phyloP scores from a whole-genome alignment of 192 early-diverging fungal species.

The Linnemannia zychae region DNA sequence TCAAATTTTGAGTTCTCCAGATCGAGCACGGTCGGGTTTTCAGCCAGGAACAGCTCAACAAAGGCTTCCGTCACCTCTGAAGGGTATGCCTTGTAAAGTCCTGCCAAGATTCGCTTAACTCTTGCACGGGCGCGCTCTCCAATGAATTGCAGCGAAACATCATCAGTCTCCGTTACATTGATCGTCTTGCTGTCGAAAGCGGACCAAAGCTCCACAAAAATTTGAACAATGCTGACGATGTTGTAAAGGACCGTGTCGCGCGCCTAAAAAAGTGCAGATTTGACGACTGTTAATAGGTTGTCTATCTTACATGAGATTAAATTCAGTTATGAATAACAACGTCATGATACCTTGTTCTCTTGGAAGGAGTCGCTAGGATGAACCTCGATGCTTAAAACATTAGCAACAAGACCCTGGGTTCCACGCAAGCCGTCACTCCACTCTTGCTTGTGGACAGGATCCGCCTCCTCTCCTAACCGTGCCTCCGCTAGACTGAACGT shows the following conservation, averaged over 20 bases:
- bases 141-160: constrained; percentile 58
- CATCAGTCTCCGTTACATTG: constrained; percentile 19
- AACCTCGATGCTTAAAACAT: constrained; percentile 44
- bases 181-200: constrained; percentile 54
- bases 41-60: constrained; percentile 76
- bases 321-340: neutral
- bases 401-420: constrained; percentile 40
- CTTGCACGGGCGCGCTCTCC: constrained; percentile 58
- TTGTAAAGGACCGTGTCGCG: constrained; percentile 63
- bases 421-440: constrained; percentile 50
- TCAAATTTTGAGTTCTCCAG: constrained; percentile 52
- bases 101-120: constrained; percentile 66
- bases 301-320: neutral
- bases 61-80: constrained; percentile 73
- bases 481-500: constrained; percentile 52
- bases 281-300: neutral
- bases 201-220: constrained; percentile 66
- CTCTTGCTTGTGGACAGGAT: constrained; percentile 45
- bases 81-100: constrained; percentile 65
- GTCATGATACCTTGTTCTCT: constrained; percentile 37
- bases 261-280: constrained; percentile 34
- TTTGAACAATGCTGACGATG: constrained; percentile 60
- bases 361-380: constrained; percentile 51
- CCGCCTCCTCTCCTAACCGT: constrained; percentile 48
- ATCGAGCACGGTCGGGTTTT: constrained; percentile 64